phyloP scores from a whole-genome alignment of 2,329 filamentous ascomycete genomes.

The Sarocladium brachiariae region DNA sequence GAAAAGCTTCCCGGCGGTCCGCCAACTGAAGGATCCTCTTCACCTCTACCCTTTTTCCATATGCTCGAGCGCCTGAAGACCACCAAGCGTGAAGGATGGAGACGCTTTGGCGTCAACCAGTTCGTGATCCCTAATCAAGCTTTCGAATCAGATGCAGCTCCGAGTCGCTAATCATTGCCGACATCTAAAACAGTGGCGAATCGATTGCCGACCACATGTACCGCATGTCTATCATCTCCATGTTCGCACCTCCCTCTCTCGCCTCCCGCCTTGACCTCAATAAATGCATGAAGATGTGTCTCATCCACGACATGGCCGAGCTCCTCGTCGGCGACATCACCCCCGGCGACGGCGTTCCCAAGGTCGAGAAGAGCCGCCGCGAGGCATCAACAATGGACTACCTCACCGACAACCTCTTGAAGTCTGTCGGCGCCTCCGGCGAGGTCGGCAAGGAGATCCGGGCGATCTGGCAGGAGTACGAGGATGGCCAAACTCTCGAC shows the following conservation, averaged over 20 bases:
- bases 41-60: conserved; percentile 89
- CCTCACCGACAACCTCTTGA: conserved; percentile 66
- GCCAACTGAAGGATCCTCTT: conserved; percentile 54
- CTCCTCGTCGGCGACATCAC: conserved; percentile 94
- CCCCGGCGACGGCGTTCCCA: conserved; percentile 77
- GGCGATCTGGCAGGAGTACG: conserved; percentile 89
- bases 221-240: conserved; percentile 93
- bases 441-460: conserved; percentile 62
- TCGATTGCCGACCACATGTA: conserved; percentile 99
- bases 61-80: conserved; percentile 91
- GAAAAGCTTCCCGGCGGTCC: conserved; percentile 49
- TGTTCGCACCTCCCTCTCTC: conserved; percentile 77
- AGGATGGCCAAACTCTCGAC: conserved; percentile 77
- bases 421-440: conserved; percentile 63
- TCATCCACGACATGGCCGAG: conserved; percentile 98
- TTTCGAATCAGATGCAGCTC: conserved; percentile 14
- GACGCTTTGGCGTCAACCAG: conserved; percentile 70
- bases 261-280: conserved; percentile 65
- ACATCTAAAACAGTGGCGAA: conserved; percentile 52
- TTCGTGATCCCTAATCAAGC: conserved; percentile 19
- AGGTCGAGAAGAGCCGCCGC: conserved; percentile 80
- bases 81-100: conserved; percentile 93
- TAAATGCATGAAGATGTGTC: conserved; percentile 89
- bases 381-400: conserved; percentile 91
- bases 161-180: not conserved